These are phyloP conservation scores for Sporothrix phasma DNA, from an alignment of 2,329 filamentous ascomycete species.

Conservation along the genomic window DNA sequence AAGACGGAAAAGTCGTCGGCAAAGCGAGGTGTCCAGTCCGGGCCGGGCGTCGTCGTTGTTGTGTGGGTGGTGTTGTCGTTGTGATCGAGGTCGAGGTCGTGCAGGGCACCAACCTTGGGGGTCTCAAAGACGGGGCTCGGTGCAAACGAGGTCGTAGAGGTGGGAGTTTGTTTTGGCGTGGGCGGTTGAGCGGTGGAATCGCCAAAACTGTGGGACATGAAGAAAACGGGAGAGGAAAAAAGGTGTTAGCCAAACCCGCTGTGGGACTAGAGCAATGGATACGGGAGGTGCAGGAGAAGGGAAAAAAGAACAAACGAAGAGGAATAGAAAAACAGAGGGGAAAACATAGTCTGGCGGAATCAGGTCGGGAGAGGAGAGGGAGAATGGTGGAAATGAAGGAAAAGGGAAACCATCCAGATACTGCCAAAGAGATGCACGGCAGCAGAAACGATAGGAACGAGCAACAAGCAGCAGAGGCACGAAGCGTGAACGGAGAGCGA, in stretches of 20 bases:
- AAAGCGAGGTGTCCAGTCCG: slow-evolving; percentile 50
- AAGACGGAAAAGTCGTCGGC: slow-evolving; percentile 57
- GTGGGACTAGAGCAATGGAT: slow-evolving; percentile 13
- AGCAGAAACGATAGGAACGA: slow-evolving; percentile 10
- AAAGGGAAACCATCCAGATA: slow-evolving; percentile 11
- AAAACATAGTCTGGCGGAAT: not conserved
- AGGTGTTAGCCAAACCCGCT: slow-evolving; percentile 14
- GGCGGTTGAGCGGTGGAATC: slow-evolving; percentile 52
- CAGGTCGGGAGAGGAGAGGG: not conserved
- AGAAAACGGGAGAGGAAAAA: slow-evolving; percentile 12
- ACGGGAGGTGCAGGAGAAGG: not conserved
- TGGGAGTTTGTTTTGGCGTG: slow-evolving; percentile 49
- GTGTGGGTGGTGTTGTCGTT: slow-evolving; percentile 32
- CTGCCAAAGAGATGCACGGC: slow-evolving; percentile 12
- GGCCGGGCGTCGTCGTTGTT: slow-evolving; percentile 12
- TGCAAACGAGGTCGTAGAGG: slow-evolving; percentile 37
- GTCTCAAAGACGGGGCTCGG: slow-evolving; percentile 49
- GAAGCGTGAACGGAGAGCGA: not conserved
- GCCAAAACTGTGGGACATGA: slow-evolving; percentile 43
- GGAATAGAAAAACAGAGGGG: not conserved
- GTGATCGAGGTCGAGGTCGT: not conserved
- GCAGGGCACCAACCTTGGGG: slow-evolving; percentile 34
- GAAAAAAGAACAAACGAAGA: not conserved
- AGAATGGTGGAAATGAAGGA: slow-evolving; percentile 9
- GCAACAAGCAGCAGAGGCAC: not conserved